Evolutionary conservation across 1,139 yeast species (phyloP).

Genomic region (Groenewaldozyma sp.): DNA sequence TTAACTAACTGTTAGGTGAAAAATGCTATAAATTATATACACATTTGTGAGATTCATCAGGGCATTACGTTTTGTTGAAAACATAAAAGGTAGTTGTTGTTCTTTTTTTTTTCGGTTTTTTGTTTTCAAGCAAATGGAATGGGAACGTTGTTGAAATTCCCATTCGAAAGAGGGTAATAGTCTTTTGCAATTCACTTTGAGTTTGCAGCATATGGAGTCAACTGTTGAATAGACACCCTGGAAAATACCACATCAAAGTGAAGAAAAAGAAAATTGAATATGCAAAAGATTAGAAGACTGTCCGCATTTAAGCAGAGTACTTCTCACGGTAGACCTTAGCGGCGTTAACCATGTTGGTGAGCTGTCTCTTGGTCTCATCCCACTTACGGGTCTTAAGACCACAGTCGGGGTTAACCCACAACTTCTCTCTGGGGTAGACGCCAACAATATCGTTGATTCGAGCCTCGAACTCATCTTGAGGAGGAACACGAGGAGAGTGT

Average conservation of each 20-base stretch:
- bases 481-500: constrained; percentile 99
- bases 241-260: constrained; percentile 2
- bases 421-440: constrained; percentile 94
- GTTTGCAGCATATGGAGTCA: constrained; percentile 3
- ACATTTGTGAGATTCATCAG: constrained; percentile 11
- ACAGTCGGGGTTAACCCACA: constrained; percentile 99
- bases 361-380: constrained; percentile 71
- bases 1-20: neutral
- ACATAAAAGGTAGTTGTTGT: constrained; percentile 10
- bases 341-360: constrained; percentile 98
- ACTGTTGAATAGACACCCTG: constrained; percentile 5
- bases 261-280: constrained; percentile 3
- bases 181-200: neutral
- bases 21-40: constrained; percentile 11
- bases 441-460: constrained; percentile 92
- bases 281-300: neutral
- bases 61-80: constrained; percentile 16
- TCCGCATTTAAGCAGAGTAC: constrained; percentile 19
- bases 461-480: constrained; percentile 87
- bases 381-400: constrained; percentile 98
- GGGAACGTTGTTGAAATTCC: constrained; percentile 24
- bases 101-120: neutral
- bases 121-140: constrained; percentile 10
- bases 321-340: constrained; percentile 85
- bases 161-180: constrained; percentile 5